phyloP scores from a whole-genome alignment of 345 rosid species.

The Rhodamnia rubescens region DNA sequence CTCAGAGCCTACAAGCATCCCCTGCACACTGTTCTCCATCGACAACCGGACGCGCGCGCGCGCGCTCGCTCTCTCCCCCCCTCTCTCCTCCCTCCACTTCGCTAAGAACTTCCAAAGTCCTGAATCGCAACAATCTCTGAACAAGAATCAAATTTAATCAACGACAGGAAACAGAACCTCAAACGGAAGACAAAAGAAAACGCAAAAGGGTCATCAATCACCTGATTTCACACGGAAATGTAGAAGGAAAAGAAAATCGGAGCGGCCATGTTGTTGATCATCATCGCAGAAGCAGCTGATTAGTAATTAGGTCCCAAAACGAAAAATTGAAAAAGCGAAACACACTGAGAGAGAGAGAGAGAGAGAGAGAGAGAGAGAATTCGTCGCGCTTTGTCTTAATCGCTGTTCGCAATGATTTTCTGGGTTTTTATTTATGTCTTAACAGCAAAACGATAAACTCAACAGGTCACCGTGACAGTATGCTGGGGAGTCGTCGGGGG shows the following conservation, averaged over 20 bases:
- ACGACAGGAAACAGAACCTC: background rate
- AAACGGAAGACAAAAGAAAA: background rate
- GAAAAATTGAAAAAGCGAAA: background rate
- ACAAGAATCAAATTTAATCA: background rate
- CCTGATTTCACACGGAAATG: background rate
- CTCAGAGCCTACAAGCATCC: conserved; percentile 53
- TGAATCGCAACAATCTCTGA: background rate
- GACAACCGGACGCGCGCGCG: background rate
- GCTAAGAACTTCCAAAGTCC: background rate
- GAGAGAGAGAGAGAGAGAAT: background rate
- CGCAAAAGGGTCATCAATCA: background rate
- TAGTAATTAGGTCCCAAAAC: background rate
- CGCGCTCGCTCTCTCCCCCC: no score
- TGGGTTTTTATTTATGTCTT: background rate
- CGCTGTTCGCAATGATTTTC: background rate
- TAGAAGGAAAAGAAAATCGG: background rate
- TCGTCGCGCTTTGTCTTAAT: background rate
- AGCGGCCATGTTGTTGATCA: background rate
- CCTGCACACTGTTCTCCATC: conserved; percentile 31
- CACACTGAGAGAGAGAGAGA: background rate
- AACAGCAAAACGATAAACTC: background rate
- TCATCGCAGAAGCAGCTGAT: background rate
- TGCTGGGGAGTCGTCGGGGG: background rate
- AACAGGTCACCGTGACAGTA: background rate
- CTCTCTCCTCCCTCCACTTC: background rate